Evolutionary conservation across 202 grass and related monocot genomes (phyloP).

Genomic region (Carex sylvatica): DNA sequence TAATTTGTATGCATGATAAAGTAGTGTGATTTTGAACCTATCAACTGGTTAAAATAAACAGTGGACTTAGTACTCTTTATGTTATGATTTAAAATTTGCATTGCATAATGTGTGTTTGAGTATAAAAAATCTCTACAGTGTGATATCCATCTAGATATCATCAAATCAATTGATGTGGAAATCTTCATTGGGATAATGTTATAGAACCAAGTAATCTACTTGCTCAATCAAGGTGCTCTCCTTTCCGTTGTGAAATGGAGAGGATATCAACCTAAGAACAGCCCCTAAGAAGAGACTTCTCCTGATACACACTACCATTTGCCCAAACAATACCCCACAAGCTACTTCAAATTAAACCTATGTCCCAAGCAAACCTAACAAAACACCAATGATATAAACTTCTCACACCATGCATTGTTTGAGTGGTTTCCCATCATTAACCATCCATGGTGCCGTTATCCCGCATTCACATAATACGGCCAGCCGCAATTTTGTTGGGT

Average conservation of each 20-base stretch:
- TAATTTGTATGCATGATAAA: background rate
- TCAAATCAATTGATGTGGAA: background rate
- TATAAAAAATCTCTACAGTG: too few species aligned
- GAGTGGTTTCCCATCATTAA: background rate
- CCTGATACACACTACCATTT: background rate
- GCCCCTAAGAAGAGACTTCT: slow-evolving; percentile 7
- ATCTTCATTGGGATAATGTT: background rate
- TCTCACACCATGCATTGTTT: background rate
- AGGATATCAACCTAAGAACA: background rate
- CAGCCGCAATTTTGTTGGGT: slow-evolving; percentile 24
- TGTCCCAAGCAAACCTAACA: background rate
- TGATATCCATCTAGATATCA: background rate
- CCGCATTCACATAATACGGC: slow-evolving; percentile 20
- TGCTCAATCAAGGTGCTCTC: background rate
- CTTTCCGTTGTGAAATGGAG: background rate
- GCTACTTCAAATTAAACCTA: slow-evolving; percentile 7
- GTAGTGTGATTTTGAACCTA: background rate
- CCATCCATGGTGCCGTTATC: background rate
- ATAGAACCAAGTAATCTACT: background rate
- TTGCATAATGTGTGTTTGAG: background rate
- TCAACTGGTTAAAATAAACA: background rate
- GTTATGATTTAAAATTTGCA: background rate
- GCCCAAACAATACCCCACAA: slow-evolving; percentile 4
- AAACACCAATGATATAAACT: background rate
- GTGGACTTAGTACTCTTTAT: background rate